Base-by-base conservation (phyloP, 2,329 filamentous ascomycete species). In the Penicillium sp. region DNA sequence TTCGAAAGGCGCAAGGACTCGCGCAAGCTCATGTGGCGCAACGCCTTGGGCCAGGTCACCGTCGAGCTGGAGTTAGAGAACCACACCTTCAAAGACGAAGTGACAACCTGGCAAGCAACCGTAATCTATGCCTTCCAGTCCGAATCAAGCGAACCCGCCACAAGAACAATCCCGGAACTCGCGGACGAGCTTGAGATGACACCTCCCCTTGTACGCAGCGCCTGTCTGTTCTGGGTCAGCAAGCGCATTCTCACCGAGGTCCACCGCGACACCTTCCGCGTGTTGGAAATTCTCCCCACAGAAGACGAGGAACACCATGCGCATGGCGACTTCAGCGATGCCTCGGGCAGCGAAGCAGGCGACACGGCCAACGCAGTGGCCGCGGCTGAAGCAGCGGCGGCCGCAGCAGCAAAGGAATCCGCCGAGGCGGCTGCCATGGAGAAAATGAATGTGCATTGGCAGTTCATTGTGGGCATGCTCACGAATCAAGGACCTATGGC, bases 381-480 rank as follows among this genome's bases (percentile, higher is more conserved):
- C 1, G 77, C 76, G 0, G 77, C 77, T 3, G 71, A 73, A 56
- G 73, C 74, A 2, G 77, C 77, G 0, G 78, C 76, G 0, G 71
- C 72, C 0, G 76, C 74, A 0, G 77, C 77, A 21, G 75, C 75
- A 15, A 78, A 75, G 58, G 76, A 79, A 63, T 72, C 77, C 1
- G 77, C 77, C 10, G 79, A 84, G 41, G 83, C 83, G 15, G 79
- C 89, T 33, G 83, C 89, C 23, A 82, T 85, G 63, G 88, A 90
- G 72, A 86, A 86, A 68, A 86, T 85, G 73, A 80, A 82, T 43
- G 83, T 96, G 39, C 96, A 97, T 75, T 91, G 90, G 85, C 89
- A 93, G 68, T 97, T 96, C 72, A 92, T 99, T 58, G 81, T 92
- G 56, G 91, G 91, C 51, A 97, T 99, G 94, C 79, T 99, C 75